These are phyloP conservation scores for Cladobotryum mycophilum DNA, from an alignment of 2,329 filamentous ascomycete species.

Conservation along the genomic window DNA sequence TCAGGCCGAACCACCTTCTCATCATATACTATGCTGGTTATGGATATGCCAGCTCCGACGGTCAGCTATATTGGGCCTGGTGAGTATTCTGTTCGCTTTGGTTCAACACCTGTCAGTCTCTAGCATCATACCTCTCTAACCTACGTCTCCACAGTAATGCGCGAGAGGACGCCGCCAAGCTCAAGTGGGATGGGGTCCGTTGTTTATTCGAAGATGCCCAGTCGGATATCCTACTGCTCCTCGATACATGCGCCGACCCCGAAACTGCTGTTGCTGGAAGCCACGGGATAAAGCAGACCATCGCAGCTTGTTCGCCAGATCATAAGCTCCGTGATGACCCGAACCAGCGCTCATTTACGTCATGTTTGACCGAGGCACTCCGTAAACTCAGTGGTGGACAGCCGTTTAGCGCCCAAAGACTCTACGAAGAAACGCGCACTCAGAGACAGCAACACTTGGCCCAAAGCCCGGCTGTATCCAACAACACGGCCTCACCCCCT, in stretches of 20 bases:
- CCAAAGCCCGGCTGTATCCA: conserved; percentile 37
- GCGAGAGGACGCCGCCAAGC: conserved; percentile 51
- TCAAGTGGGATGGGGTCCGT: conserved; percentile 59
- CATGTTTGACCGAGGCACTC: conserved; percentile 50
- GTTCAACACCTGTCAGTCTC: neutral
- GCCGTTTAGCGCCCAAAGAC: conserved; percentile 50
- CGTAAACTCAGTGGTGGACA: conserved; percentile 45
- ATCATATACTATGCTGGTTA: conserved; percentile 61
- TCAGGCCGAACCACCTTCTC: conserved; percentile 52
- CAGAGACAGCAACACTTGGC: conserved; percentile 39
- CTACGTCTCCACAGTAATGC: conserved; percentile 40
- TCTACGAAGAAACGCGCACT: conserved; percentile 50
- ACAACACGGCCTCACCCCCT: conserved; percentile 26
- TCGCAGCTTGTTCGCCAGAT: conserved; percentile 53
- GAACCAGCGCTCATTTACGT: conserved; percentile 50
- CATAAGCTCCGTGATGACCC: conserved; percentile 37
- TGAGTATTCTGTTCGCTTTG: conserved; percentile 34
- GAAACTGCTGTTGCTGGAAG: conserved; percentile 45
- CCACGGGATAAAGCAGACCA: conserved; percentile 55
- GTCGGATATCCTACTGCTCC: conserved; percentile 55
- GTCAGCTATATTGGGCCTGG: conserved; percentile 62
- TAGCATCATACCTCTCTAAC: conserved; percentile 28
- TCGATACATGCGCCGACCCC: conserved; percentile 55
- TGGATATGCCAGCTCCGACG: conserved; percentile 52
- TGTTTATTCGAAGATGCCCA: conserved; percentile 57